A percentile compares a stretch with the other conserved stretches of the same genome.
Conservation (phyloP, 2,329 filamentous ascomycete genomes). For the Tolypocladium amazonense region DNA sequence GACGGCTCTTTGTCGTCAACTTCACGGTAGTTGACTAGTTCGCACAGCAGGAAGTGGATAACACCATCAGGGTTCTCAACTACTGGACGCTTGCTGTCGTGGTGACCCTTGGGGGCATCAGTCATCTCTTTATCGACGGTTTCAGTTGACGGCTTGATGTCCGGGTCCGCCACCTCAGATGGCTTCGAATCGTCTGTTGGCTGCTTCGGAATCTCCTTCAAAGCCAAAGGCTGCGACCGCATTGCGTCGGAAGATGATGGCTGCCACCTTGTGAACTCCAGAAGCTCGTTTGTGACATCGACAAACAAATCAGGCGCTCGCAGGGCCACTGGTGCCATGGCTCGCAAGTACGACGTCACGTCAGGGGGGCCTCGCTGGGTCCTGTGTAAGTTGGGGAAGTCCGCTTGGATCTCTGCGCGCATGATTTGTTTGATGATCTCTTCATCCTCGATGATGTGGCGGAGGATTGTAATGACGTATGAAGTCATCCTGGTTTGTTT, state of each 20-base stretch:
- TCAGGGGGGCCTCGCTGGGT: conserved; percentile 49
- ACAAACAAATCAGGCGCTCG: conserved; percentile 80
- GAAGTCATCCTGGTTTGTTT: conserved; percentile 39
- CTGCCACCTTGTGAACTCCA: conserved; percentile 59
- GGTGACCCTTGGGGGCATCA: conserved; percentile 51
- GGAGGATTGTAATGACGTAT: conserved; percentile 73
- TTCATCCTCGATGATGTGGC: conserved; percentile 92
- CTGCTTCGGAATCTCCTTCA: conserved; percentile 26
- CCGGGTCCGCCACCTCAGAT: conserved; percentile 15
- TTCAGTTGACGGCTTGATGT: conserved; percentile 52
- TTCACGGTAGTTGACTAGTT: conserved; percentile 83
- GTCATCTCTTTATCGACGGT: conserved; percentile 46
- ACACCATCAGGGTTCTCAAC: conserved; percentile 92
- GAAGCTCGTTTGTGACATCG: conserved; percentile 73
- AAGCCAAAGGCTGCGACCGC: conserved; percentile 24
- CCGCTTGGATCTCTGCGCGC: conserved; percentile 74
- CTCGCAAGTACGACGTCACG: conserved; percentile 60
- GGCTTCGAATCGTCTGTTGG: conserved; percentile 7
- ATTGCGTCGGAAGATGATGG: conserved; percentile 21
- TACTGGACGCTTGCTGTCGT: conserved; percentile 69
- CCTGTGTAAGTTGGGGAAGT: conserved; percentile 50
- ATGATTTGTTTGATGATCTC: conserved; percentile 86
- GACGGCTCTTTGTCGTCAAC: conserved; percentile 72
- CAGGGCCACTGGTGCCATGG: conserved; percentile 68
- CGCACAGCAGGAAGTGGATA: conserved; percentile 86